Evolutionary conservation across 805 yeast genomes (phyloP).

Genomic region (Saturnispora zaruensis): DNA sequence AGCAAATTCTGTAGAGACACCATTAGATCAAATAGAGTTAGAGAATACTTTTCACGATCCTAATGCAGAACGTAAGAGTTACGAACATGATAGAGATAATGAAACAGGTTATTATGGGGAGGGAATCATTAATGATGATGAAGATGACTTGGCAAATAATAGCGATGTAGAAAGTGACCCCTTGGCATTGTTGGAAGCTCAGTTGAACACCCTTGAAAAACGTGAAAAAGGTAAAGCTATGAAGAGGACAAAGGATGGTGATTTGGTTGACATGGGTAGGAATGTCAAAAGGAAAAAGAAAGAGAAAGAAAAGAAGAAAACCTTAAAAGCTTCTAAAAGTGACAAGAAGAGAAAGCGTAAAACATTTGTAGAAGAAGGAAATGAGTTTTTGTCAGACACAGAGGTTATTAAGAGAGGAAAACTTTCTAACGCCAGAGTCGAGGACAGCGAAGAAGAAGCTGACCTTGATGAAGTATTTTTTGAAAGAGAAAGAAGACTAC

Average conservation of each 20-base stretch:
- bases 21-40: slow-evolving; percentile 21
- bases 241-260: slow-evolving; percentile 13
- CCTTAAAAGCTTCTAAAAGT: not conserved
- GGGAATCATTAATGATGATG: slow-evolving; percentile 11
- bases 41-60: slow-evolving; percentile 16
- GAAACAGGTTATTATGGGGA: slow-evolving; percentile 14
- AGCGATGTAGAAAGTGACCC: slow-evolving; percentile 33
- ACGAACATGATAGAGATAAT: not conserved
- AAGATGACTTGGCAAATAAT: slow-evolving; percentile 29
- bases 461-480: slow-evolving; percentile 46
- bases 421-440: slow-evolving; percentile 47
- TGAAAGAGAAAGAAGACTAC: slow-evolving; percentile 44
- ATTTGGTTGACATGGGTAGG: slow-evolving; percentile 11
- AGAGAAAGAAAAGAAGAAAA: slow-evolving; percentile 10
- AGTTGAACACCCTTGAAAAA: slow-evolving; percentile 15
- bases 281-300: slow-evolving; percentile 1
- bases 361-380: slow-evolving; percentile 28
- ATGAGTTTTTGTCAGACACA: slow-evolving; percentile 10
- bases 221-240: slow-evolving; percentile 23
- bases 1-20: slow-evolving; percentile 16
- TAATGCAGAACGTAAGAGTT: not conserved
- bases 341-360: slow-evolving; percentile 9
- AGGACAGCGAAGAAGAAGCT: slow-evolving; percentile 58
- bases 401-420: slow-evolving; percentile 14
- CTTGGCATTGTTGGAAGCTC: slow-evolving; percentile 33